phyloP scores from a whole-genome alignment of 1,139 yeast species.

The Debaryomyces fabryi region DNA sequence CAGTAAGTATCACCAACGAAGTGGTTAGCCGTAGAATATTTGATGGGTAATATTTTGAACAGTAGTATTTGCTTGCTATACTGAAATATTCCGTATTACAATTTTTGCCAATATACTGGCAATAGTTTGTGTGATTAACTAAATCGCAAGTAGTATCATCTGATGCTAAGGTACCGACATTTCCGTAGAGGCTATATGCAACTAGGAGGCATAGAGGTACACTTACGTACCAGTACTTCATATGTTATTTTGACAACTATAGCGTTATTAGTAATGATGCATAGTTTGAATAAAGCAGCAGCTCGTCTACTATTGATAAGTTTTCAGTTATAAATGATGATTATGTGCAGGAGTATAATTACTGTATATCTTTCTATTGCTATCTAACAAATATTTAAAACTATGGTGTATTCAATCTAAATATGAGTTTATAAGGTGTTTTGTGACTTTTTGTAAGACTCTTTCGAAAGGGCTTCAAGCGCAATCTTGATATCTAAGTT shows the following conservation, averaged over 20 bases:
- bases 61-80: constrained; percentile 31
- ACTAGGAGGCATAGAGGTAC: neutral
- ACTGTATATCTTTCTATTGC: neutral
- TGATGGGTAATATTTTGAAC: constrained; percentile 22
- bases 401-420: neutral
- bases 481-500: constrained; percentile 78
- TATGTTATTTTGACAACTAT: neutral
- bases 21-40: constrained; percentile 14
- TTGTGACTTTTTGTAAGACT: constrained; percentile 19
- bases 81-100: constrained; percentile 31
- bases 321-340: neutral
- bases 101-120: constrained; percentile 23
- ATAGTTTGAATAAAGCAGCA: neutral
- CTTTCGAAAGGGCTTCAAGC: constrained; percentile 41
- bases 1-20: constrained; percentile 20
- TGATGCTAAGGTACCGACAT: neutral
- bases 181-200: neutral
- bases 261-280: neutral
- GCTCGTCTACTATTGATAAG: neutral
- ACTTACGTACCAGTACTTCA: constrained; percentile 1
- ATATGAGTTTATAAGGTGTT: constrained; percentile 9
- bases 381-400: neutral
- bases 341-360: neutral
- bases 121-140: constrained; percentile 15
- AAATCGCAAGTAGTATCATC: constrained; percentile 2